Evolutionary conservation across 768 basidiomycete genomes (phyloP), one percentile per base, ranked within the genome.

Genomic region (Hericium erinaceus): DNA sequence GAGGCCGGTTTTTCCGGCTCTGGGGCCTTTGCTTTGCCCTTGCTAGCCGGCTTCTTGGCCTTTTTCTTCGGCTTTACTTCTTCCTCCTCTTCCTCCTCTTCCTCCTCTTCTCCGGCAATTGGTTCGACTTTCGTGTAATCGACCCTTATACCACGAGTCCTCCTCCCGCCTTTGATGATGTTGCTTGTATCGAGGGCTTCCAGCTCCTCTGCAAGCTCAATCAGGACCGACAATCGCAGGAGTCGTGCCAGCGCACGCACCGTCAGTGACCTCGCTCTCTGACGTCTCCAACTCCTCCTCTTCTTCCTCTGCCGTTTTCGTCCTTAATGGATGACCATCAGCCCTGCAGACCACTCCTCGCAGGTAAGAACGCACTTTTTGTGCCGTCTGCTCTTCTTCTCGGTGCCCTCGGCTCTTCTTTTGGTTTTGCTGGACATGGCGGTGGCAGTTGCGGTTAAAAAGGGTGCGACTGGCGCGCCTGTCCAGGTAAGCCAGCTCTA

Each of bases 71-170:
- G 74, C 48, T 72, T 64, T 46, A 71, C 70, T 24, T 77, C 77
- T 46, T 76, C 75, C 60, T 77, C 77, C 51, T 75, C 73, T 54
- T 75, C 84, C 52, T 77, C 79, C 1, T 69, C 69, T 11, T 69
- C 67, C 1, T 70, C 67, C 20, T 64, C 67, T 37, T 66, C 68
- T 20, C 57, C 63, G 3, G 60, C 55, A 54, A 62, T 59, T 15
- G 64, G 65, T 22, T 62, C 37, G 13, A 68, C 70, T 53, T 73
- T 67, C 48, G 64, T 68, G 54, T 69, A 67, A 56, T 66, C 65
- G 20, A 65, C 51, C 51, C 62, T 61, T 13, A 62, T 63, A 4
- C 65, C 68, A 15, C 68, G 68, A 39, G 68, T 69, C 52, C 68
- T 65, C 28, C 65, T 62, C 5, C 65, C 65, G 24, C 54, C 51